These are phyloP conservation scores for Pythium phragmiticola DNA, from an alignment of 352 stramenopile genomes.

Conservation along the genomic window DNA sequence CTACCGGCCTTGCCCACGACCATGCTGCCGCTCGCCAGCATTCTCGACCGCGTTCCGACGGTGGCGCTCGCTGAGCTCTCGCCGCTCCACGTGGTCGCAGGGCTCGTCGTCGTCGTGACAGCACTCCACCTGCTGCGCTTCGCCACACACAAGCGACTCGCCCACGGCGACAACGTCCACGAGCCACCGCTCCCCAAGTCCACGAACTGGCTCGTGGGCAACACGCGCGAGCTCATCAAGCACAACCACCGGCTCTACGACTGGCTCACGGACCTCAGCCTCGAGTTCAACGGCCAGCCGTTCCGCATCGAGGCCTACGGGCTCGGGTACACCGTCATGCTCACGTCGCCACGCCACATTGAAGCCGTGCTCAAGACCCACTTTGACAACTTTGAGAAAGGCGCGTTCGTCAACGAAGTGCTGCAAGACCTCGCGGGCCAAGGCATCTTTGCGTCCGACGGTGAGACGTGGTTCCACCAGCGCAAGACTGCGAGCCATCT, in stretches of 20 bases:
- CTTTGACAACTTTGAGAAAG: slow-evolving; percentile 75
- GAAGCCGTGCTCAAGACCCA: slow-evolving; percentile 56
- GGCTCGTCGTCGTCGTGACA: background rate
- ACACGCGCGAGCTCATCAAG: slow-evolving; percentile 22
- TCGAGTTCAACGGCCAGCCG: slow-evolving; percentile 19
- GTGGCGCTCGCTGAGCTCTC: background rate
- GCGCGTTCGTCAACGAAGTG: slow-evolving; percentile 30
- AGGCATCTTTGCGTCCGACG: slow-evolving; percentile 71
- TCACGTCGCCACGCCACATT: slow-evolving; percentile 27
- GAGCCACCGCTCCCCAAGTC: slow-evolving; percentile 17
- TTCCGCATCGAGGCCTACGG: slow-evolving; percentile 19
- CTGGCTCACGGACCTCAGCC: slow-evolving; percentile 17
- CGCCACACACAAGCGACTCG: background rate
- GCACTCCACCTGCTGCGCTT: background rate
- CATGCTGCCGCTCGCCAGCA: slow-evolving; percentile 1
- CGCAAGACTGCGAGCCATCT: slow-evolving; percentile 84
- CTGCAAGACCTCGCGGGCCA: slow-evolving; percentile 53
- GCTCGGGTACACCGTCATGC: slow-evolving; percentile 12
- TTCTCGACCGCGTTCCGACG: background rate
- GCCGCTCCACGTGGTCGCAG: background rate
- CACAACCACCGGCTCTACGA: slow-evolving; percentile 22
- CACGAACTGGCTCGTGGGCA: slow-evolving; percentile 16
- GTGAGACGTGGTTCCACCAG: slow-evolving; percentile 56
- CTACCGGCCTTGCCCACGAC: too few relatives aligned
- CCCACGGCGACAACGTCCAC: background rate